Percentiles rank a stretch among this genome's conserved stretches.
phyloP scores from a whole-genome alignment of 768 basidiomycete species.

The Naematelia encephala region DNA sequence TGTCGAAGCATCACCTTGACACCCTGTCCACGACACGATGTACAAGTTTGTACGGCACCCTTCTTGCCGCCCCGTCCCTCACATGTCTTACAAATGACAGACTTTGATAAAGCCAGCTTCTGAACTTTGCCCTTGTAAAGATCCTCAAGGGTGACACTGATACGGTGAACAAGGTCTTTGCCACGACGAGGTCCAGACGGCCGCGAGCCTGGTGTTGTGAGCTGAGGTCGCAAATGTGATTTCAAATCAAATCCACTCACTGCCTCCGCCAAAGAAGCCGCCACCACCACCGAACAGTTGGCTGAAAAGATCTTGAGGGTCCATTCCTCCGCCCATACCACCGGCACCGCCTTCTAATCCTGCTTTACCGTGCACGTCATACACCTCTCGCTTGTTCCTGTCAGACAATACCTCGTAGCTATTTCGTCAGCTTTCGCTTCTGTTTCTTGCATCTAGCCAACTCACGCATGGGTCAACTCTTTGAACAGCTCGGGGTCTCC shows the following conservation, averaged over 20 bases:
- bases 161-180: constrained; percentile 96
- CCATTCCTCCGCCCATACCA: constrained; percentile 61
- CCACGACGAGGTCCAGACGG: constrained; percentile 68
- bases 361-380: constrained; percentile 90
- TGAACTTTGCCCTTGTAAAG: constrained; percentile 98
- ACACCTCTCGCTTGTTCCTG: constrained; percentile 55
- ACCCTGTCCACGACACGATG: constrained; percentile 79
- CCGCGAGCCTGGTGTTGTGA: constrained; percentile 7
- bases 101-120: constrained; percentile 93
- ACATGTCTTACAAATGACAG: constrained; percentile 88
- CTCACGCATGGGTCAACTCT: constrained; percentile 61
- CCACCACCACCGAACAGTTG: constrained; percentile 70
- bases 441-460: background rate
- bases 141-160: constrained; percentile 94
- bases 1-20: constrained; percentile 87
- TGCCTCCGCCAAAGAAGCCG: constrained; percentile 57
- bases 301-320: constrained; percentile 97
- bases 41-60: constrained; percentile 80
- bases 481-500: constrained; percentile 97
- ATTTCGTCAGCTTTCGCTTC: constrained; percentile 1
- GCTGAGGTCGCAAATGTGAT: background rate
- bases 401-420: constrained; percentile 95
- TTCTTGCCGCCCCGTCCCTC: constrained; percentile 97
- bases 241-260: constrained; percentile 43
- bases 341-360: constrained; percentile 56